Percentiles rank a stretch among this genome's conserved stretches.
phyloP scores from a whole-genome alignment of 371 early-diverging fungal genomes.

The Rhizopus sp. region DNA sequence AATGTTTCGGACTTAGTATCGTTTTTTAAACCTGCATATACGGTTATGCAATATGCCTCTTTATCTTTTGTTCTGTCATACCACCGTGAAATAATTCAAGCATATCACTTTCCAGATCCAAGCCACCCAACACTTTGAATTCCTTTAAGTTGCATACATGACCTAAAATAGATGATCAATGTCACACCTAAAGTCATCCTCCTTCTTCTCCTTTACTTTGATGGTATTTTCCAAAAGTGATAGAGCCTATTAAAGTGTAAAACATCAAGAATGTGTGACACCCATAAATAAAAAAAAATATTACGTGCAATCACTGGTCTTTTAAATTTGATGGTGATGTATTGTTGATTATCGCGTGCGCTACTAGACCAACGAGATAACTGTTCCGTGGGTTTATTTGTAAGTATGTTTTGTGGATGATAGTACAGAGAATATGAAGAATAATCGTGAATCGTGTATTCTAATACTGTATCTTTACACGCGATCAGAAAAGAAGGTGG shows the following conservation, averaged over 20 bases:
- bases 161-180: conserved; percentile 32
- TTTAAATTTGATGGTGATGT: conserved; percentile 72
- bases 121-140: conserved; percentile 92
- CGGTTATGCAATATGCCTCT: neutral
- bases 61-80: conserved; percentile 28
- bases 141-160: conserved; percentile 98
- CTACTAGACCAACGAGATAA: conserved; percentile 79
- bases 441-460: conserved; percentile 58
- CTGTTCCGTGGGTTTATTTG: conserved; percentile 71
- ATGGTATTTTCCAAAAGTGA: conserved; percentile 96
- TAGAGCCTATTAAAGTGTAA: conserved; percentile 56
- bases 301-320: conserved; percentile 68
- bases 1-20: conserved; percentile 92
- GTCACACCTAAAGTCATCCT: neutral
- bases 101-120: conserved; percentile 73
- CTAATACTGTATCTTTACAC: neutral
- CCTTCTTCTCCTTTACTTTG: no score
- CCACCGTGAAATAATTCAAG: conserved; percentile 86
- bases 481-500: neutral
- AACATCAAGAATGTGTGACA: neutral
- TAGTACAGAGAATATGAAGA: conserved; percentile 75
- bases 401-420: conserved; percentile 72
- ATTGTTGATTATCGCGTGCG: conserved; percentile 77
- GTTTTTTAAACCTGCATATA: conserved; percentile 73
- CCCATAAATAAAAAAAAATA: conserved; percentile 22